Evolutionary conservation across 2,329 filamentous ascomycete genomes (phyloP).

Genomic region (Trichoderma cornu-damae): DNA sequence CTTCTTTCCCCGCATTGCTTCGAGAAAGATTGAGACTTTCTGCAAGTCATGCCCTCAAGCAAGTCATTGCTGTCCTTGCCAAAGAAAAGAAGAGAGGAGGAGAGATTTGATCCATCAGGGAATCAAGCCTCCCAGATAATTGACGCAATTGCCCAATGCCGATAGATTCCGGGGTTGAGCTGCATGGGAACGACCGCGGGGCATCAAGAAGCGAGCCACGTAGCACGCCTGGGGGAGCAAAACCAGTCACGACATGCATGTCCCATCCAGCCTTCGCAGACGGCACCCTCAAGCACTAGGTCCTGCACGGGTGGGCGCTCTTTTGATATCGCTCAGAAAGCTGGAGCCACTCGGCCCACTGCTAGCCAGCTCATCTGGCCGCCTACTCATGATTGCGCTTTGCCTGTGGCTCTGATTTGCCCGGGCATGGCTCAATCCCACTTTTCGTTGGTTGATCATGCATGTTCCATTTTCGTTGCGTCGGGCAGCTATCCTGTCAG

Average conservation of each 20-base stretch:
- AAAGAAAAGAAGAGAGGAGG: not conserved
- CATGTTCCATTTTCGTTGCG: conserved; percentile 16
- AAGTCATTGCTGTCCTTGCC: conserved; percentile 1
- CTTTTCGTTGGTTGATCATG: conserved; percentile 17
- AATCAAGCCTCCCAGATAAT: not conserved
- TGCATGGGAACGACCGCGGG: conserved; percentile 28
- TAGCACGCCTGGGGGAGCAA: conserved; percentile 32
- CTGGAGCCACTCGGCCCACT: conserved; percentile 17
- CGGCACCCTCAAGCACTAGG: conserved; percentile 20
- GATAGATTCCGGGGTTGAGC: conserved; percentile 27
- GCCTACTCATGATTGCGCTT: conserved; percentile 12
- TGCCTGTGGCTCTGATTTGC: conserved; percentile 16
- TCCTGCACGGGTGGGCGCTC: conserved; percentile 18
- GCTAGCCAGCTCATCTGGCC: conserved; percentile 19
- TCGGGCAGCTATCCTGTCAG: conserved; percentile 18
- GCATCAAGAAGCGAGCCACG: conserved; percentile 32
- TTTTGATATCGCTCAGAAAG: conserved; percentile 18
- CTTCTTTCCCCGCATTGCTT: not conserved
- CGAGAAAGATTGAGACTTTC: not conserved
- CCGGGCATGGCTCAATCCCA: not conserved
- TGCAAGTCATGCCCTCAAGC: conserved; percentile 11
- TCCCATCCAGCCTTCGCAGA: conserved; percentile 19
- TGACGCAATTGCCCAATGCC: conserved; percentile 24
- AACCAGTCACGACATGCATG: conserved; percentile 22
- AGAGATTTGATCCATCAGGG: not conserved